These are phyloP conservation scores for Candida pini DNA, from an alignment of 805 yeast genomes.

Conservation along the genomic window DNA sequence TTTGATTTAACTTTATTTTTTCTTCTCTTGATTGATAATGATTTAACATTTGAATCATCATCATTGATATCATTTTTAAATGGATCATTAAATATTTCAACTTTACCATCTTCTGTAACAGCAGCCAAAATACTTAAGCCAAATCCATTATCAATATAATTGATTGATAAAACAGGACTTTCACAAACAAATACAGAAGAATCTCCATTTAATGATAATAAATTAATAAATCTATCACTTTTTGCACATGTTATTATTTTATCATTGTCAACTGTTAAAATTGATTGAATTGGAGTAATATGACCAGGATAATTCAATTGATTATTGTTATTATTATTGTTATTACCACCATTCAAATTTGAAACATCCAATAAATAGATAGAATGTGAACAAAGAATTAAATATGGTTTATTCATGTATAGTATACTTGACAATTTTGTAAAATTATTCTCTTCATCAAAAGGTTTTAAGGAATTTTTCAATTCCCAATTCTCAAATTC, in stretches of 20 bases:
- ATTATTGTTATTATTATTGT: too few relatives aligned
- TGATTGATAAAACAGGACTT: conserved; percentile 47
- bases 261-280: conserved; percentile 36
- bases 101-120: conserved; percentile 66
- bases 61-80: conserved; percentile 19
- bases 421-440: conserved; percentile 19
- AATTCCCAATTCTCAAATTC: conserved; percentile 57
- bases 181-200: conserved; percentile 63
- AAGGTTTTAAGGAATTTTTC: conserved; percentile 36
- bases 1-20: conserved; percentile 45
- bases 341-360: conserved; percentile 24
- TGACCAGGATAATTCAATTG: conserved; percentile 68
- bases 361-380: conserved; percentile 47
- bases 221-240: conserved; percentile 77
- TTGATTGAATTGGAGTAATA: conserved; percentile 55
- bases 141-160: conserved; percentile 28
- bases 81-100: conserved; percentile 68
- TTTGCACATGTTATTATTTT: conserved; percentile 63
- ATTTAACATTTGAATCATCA: conserved; percentile 7
- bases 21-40: conserved; percentile 35
- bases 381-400: conserved; percentile 64
- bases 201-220: conserved; percentile 48
- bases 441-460: conserved; percentile 21
- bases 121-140: conserved; percentile 40
- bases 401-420: conserved; percentile 30